Conservation (phyloP, 129 eudicot species). For the Sambucus nigra region DNA sequence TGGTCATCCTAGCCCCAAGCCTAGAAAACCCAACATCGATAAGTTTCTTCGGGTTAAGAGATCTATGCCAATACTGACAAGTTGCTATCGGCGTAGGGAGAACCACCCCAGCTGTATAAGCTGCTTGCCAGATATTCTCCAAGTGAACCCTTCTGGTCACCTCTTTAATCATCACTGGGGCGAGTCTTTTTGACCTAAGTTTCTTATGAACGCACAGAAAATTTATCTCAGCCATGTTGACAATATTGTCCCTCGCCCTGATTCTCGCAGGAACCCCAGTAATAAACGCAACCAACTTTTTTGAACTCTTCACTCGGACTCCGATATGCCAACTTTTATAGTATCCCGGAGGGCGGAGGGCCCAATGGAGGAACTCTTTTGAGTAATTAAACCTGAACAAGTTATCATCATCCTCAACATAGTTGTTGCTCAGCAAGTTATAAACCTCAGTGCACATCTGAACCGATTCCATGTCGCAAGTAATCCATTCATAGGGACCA, state of each 20-base stretch:
- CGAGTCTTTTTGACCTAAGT: constrained; percentile 54
- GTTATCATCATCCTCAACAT: constrained; percentile 64
- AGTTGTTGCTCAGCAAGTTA: constrained; percentile 43
- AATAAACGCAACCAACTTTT: constrained; percentile 55
- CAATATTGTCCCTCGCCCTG: constrained; percentile 39
- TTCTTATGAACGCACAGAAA: constrained; percentile 66
- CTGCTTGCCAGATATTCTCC: constrained; percentile 66
- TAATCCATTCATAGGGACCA: constrained; percentile 46
- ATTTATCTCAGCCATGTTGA: constrained; percentile 55
- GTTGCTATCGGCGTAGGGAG: constrained; percentile 54
- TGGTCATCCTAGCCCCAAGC: constrained; percentile 55
- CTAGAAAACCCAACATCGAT: constrained; percentile 62
- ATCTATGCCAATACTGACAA: constrained; percentile 64
- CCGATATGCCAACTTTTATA: constrained; percentile 59
- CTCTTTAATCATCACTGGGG: constrained; percentile 65
- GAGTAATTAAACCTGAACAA: constrained; percentile 62
- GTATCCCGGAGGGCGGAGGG: constrained; percentile 55
- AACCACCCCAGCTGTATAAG: constrained; percentile 65
- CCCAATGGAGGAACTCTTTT: constrained; percentile 56
- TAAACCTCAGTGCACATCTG: constrained; percentile 56
- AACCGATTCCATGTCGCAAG: constrained; percentile 47
- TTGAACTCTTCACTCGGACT: constrained; percentile 47
- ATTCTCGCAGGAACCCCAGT: constrained; percentile 53
- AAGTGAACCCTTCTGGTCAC: constrained; percentile 59
- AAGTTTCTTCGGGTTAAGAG: constrained; percentile 50